A percentile compares a stretch with the other conserved stretches of the same genome.
These are phyloP conservation scores for Ogataea siamensis DNA, from an alignment of 805 yeast species.

Conservation along the genomic window DNA sequence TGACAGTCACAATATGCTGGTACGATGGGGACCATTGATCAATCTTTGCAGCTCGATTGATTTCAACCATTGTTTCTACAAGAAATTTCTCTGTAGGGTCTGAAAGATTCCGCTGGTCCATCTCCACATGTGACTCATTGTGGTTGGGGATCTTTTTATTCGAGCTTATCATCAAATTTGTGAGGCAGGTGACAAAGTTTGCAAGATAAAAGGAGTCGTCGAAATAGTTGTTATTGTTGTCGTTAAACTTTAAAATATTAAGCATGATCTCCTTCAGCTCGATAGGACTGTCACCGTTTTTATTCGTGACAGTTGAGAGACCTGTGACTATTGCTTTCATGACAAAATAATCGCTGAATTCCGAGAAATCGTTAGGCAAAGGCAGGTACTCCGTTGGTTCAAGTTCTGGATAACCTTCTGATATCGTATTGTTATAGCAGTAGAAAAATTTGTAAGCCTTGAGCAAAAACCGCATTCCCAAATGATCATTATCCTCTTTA, in stretches of 20 bases:
- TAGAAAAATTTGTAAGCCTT: conserved; percentile 65
- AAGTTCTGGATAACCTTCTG: conserved; percentile 24
- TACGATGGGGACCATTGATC: conserved; percentile 86
- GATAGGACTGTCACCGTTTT: conserved; percentile 54
- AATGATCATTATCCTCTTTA: conserved; percentile 53
- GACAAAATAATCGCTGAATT: conserved; percentile 65
- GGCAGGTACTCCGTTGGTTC: conserved; percentile 55
- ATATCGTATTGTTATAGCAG: conserved; percentile 58
- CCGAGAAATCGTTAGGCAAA: conserved; percentile 73
- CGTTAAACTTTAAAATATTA: conserved; percentile 77
- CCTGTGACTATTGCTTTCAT: conserved; percentile 67
- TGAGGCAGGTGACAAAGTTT: conserved; percentile 54
- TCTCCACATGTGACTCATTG: conserved; percentile 21
- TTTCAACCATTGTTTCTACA: conserved; percentile 55
- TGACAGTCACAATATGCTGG: conserved; percentile 50
- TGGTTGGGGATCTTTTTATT: conserved; percentile 26
- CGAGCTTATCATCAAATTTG: conserved; percentile 31
- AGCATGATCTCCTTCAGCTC: conserved; percentile 62
- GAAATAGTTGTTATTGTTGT: conserved; percentile 74
- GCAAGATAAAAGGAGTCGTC: conserved; percentile 70
- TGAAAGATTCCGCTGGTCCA: conserved; percentile 7
- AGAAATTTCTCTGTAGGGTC: conserved; percentile 40
- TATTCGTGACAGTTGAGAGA: conserved; percentile 58
- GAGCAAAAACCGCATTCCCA: conserved; percentile 72
- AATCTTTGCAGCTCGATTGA: conserved; percentile 71